Conservation (phyloP, 2,329 filamentous ascomycete genomes). For the Arthrobotrys sinensis region DNA sequence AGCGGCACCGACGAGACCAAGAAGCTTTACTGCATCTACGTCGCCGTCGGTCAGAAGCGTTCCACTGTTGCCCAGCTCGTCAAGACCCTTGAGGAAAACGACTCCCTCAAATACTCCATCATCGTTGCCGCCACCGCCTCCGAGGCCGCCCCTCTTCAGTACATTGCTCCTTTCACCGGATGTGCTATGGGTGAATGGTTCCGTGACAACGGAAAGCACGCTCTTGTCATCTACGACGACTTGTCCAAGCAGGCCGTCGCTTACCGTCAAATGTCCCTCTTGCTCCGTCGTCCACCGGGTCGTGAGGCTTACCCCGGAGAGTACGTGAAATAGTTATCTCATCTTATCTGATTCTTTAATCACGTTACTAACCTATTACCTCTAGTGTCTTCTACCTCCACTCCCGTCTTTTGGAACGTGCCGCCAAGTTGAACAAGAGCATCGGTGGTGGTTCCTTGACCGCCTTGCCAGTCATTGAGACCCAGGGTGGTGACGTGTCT, state of each 20-base stretch:
- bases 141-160: slow-evolving; percentile 94
- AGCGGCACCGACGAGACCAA: slow-evolving; percentile 85
- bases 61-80: slow-evolving; percentile 99
- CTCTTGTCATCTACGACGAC: slow-evolving; percentile 93
- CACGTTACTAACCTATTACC: slow-evolving; percentile 62
- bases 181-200: slow-evolving; percentile 79
- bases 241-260: slow-evolving; percentile 97
- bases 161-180: slow-evolving; percentile 92
- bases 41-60: slow-evolving; percentile 98
- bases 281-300: slow-evolving; percentile 96
- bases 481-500: slow-evolving; percentile 99
- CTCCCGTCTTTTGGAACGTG: slow-evolving; percentile 98
- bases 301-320: slow-evolving; percentile 99
- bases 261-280: slow-evolving; percentile 98
- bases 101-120: slow-evolving; percentile 98
- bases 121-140: slow-evolving; percentile 96
- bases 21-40: slow-evolving; percentile 99
- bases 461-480: slow-evolving; percentile 97
- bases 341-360: slow-evolving; percentile 20
- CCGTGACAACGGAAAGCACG: slow-evolving; percentile 87
- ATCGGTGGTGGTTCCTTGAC: slow-evolving; percentile 96
- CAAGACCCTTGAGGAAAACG: slow-evolving; percentile 99
- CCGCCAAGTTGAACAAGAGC: slow-evolving; percentile 98
- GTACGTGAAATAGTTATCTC: slow-evolving; percentile 67
- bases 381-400: slow-evolving; percentile 92